These are phyloP conservation scores for Microbotryum saponariae DNA, from an alignment of 1,284 basidiomycete genomes.

Conservation along the genomic window DNA sequence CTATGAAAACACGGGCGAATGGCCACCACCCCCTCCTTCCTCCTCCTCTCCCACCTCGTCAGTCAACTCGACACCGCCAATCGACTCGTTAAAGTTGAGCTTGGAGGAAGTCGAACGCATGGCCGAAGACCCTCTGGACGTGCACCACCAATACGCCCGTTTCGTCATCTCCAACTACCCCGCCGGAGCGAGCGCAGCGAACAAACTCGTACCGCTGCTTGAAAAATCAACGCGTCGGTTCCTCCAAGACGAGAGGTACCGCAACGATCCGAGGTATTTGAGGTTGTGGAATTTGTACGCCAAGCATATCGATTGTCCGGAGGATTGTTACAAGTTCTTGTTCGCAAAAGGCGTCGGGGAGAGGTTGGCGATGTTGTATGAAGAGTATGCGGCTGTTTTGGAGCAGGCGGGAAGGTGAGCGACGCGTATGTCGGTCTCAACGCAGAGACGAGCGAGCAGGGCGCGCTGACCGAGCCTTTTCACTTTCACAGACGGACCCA, in stretches of 20 bases:
- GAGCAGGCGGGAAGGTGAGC: conserved; percentile 66
- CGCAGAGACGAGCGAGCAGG: not conserved
- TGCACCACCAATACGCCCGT: conserved; percentile 40
- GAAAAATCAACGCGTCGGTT: conserved; percentile 71
- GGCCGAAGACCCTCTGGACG: conserved; percentile 45
- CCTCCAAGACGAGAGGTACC: conserved; percentile 68
- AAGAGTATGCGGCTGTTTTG: conserved; percentile 69
- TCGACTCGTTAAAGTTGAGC: conserved; percentile 53
- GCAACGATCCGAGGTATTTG: conserved; percentile 78
- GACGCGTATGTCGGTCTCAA: too few relatives aligned
- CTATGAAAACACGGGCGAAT: conserved; percentile 25
- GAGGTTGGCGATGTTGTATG: conserved; percentile 68
- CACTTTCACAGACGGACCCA: conserved; percentile 53
- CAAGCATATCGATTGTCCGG: conserved; percentile 47
- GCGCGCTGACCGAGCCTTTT: not conserved
- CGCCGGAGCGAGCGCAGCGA: conserved; percentile 52
- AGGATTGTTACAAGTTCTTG: conserved; percentile 67
- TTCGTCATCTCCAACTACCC: conserved; percentile 33
- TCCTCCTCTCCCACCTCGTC: not conserved
- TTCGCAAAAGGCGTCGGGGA: conserved; percentile 71
- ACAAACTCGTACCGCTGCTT: conserved; percentile 57
- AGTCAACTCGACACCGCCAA: conserved; percentile 33
- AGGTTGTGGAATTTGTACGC: conserved; percentile 81
- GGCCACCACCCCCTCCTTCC: conserved; percentile 1
- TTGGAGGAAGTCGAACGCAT: conserved; percentile 30